Conservation (phyloP, 2,329 filamentous ascomycete genomes). For the Xenosphaeropsis pyriputrescens region DNA sequence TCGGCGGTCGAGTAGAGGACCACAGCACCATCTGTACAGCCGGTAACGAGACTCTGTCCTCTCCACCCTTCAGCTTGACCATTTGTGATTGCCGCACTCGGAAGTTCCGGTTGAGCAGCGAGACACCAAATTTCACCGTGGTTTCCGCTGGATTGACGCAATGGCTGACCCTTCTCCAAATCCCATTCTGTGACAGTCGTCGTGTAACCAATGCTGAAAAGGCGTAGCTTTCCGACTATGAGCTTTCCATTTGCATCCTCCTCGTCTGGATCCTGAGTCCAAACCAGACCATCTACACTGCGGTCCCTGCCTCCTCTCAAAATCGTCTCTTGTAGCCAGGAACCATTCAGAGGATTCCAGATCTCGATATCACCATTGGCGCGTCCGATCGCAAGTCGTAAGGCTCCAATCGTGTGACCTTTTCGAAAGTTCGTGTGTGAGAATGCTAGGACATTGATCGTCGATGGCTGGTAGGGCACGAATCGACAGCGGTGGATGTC, state of each 20-base stretch:
- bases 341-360: constrained; percentile 67
- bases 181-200: constrained; percentile 93
- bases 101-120: constrained; percentile 56
- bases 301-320: constrained; percentile 72
- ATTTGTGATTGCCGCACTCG: constrained; percentile 11
- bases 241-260: constrained; percentile 45
- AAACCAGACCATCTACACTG: constrained; percentile 80
- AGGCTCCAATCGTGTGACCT: constrained; percentile 36
- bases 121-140: constrained; percentile 97
- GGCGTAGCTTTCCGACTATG: constrained; percentile 57
- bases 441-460: constrained; percentile 91
- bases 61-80: constrained; percentile 16
- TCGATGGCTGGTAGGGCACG: constrained; percentile 77
- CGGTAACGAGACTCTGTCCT: constrained; percentile 59
- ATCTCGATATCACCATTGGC: constrained; percentile 96
- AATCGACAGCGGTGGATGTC: constrained; percentile 97
- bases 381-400: constrained; percentile 77
- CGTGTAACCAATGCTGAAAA: constrained; percentile 95
- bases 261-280: constrained; percentile 77
- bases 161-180: constrained; percentile 60
- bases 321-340: constrained; percentile 82
- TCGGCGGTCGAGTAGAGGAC: constrained; percentile 79
- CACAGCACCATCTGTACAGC: constrained; percentile 83
- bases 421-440: constrained; percentile 52
- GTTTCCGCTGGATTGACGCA: constrained; percentile 76